Percentiles rank a stretch among this genome's conserved stretches.
phyloP scores from a whole-genome alignment of 2,329 filamentous ascomycete species.

The Aspergillus puulaauensis region DNA sequence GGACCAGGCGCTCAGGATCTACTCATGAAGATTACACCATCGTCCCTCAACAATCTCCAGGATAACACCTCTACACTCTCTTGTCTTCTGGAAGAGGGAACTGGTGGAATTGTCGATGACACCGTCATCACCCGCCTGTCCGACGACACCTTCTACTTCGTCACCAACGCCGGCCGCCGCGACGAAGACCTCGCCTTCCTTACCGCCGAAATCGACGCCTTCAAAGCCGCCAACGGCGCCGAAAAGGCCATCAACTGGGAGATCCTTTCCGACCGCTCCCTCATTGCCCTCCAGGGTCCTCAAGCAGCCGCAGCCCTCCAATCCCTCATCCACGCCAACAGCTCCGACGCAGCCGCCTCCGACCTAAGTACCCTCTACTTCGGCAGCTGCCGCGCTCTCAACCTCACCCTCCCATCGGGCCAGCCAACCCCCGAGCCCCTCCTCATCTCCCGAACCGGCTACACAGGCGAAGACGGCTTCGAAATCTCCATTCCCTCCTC shows the following conservation, averaged over 20 bases:
- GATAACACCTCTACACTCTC: conserved; percentile 76
- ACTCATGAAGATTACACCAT: conserved; percentile 80
- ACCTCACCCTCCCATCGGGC: conserved; percentile 60
- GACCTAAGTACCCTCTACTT: conserved; percentile 74
- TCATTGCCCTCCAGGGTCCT: conserved; percentile 89
- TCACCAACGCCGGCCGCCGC: conserved; percentile 90
- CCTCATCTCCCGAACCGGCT: conserved; percentile 83
- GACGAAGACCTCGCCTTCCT: conserved; percentile 85
- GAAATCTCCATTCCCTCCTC: conserved; percentile 81
- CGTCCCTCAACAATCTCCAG: conserved; percentile 63
- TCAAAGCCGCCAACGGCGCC: conserved; percentile 54
- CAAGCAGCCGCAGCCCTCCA: conserved; percentile 68
- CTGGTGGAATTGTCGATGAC: conserved; percentile 93
- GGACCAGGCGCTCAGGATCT: conserved; percentile 79
- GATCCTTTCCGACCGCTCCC: conserved; percentile 69
- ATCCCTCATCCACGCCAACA: conserved; percentile 56
- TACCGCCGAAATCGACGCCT: conserved; percentile 63
- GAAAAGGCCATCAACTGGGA: conserved; percentile 62
- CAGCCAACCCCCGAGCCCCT: conserved; percentile 54
- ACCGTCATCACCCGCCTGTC: conserved; percentile 82
- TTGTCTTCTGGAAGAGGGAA: conserved; percentile 73
- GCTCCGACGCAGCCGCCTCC: conserved; percentile 34
- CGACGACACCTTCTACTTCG: conserved; percentile 78
- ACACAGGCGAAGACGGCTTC: conserved; percentile 98
- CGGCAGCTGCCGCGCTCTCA: conserved; percentile 68